Evolutionary conservation across 2,329 filamentous ascomycete species (phyloP), one percentile per base, ranked within the genome.

Genomic region (Aschersonia sp.): DNA sequence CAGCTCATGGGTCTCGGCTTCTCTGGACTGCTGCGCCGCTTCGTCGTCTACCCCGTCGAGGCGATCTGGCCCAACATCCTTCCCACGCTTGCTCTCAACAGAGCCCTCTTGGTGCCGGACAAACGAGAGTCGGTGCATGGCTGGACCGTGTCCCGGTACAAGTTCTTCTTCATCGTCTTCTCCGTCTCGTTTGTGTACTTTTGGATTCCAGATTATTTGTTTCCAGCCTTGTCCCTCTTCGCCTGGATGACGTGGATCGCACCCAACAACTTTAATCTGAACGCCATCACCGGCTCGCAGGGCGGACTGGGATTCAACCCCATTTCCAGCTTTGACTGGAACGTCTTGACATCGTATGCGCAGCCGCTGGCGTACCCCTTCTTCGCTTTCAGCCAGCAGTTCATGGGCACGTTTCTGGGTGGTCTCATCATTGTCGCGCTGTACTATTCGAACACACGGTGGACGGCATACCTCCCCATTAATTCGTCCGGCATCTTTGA

Each of bases 161-260:
- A 55, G n/a, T 60, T 71, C 52, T 73, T 70, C 54, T 65, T 67
- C 11, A 42, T 58, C 42, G 54, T 55, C 32, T 70, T 71, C 58
- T 62, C 4, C 42, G 33, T 4, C 40, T 52, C 50, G 48, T 54
- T 69, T 44, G 43, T 71, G 29, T 73, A 69, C 57, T 73, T 69
- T 55, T 73, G 68, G 68, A 57, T 73, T 9, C 70, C 70, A 0
- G 63, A 64, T n/a, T 69, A 64, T 43, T 56, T 73, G 3, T 72
- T 71, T 54, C 62, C 58, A 0, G 67, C 65, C 1, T 56, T 72
- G 2, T 60, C 61, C 12, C 60, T 63, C 1, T 72, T 73, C 56
- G 68, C 68, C 55, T 73, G 69, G 68, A 71, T 72, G 60, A 68
- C 68, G 0, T 73, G 69, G 70, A 71, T 72, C n/a, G 57, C 68